Base-by-base conservation (phyloP, 2,329 filamentous ascomycete species). In the Fonsecaea nubica region DNA sequence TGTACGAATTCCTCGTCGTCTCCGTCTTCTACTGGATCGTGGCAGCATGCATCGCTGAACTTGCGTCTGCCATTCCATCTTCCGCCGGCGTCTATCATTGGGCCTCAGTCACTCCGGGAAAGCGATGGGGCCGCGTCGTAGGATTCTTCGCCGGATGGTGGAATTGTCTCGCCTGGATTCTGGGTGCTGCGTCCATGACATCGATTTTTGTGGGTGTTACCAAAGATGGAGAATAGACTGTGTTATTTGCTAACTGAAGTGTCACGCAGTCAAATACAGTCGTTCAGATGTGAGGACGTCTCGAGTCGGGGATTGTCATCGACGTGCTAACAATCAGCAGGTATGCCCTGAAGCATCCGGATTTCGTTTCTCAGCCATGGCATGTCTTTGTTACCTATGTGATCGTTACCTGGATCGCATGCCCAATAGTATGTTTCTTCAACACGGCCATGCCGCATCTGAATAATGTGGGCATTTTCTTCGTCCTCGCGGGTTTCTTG, bases 41-140 rank as follows among this genome's bases (percentile, higher is more conserved):
- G 32, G 85, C 84, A 0, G 84, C 85, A 4, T 86, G 82, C 13
- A 82, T 89, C 62, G 86, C 86, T 40, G 87, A 89, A 75, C 79
- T 89, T 25, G 85, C 86, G 9, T 87, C 84, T 63, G 83, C 85
- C 15, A 87, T 89, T 68, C 87, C 87, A 13, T 87, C 85, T 1
- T 83, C 86, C 1, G 85, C 84, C 58, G 86, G 64, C 76, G 85
- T 89, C 7, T 89, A 89, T 66, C 86, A 89, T 71, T 88, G 85
- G 85, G 86, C 86, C 1, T 83, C 84, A 12, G 79, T 88, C 12
- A 87, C 85, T 1, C 83, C 85, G 0, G 86, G 86, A 1, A 76
- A 80, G 61, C 80, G 78, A 68, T 84, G 83, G 77, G 86, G 86
- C 15, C 82, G 85, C 18, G 69, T 80, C 0, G 79, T 85, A 33